Conservation (phyloP, 352 stramenopile genomes). For the Halophytophthora batemanensis region DNA sequence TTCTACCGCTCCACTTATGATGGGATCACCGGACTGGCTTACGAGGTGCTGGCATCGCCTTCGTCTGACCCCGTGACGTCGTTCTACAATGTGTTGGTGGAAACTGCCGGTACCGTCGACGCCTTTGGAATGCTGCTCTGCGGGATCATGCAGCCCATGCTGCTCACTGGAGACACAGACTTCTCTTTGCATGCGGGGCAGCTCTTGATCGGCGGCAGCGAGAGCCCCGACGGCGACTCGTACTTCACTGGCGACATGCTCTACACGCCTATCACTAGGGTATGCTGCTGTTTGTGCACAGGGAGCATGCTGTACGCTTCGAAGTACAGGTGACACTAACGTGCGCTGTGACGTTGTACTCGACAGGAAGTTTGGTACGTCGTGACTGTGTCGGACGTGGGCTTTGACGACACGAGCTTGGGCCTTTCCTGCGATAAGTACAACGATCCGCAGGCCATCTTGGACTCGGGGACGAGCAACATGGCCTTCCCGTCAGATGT, state of each 20-base stretch:
- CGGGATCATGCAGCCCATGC: constrained; percentile 71
- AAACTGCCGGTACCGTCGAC: constrained; percentile 36
- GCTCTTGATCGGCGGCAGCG: constrained; percentile 59
- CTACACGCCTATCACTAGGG: constrained; percentile 72
- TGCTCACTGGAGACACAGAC: constrained; percentile 30
- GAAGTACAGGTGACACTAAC: background rate
- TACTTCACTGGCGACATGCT: constrained; percentile 71
- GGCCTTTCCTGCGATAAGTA: constrained; percentile 60
- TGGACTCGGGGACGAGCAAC: constrained; percentile 84
- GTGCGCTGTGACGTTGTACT: constrained; percentile 2
- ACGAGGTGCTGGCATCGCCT: constrained; percentile 47
- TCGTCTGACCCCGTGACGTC: constrained; percentile 37
- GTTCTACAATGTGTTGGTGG: constrained; percentile 56
- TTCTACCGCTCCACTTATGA: constrained; percentile 79
- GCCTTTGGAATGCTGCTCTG: constrained; percentile 76
- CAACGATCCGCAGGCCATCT: constrained; percentile 75
- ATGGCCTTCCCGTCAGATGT: constrained; percentile 70
- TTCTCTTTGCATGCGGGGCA: constrained; percentile 60
- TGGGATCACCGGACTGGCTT: constrained; percentile 76
- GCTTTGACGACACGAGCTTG: constrained; percentile 56
- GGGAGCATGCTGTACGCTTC: background rate
- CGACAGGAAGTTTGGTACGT: constrained; percentile 78
- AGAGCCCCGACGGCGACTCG: constrained; percentile 46
- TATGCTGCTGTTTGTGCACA: constrained; percentile 2
- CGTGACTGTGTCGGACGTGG: constrained; percentile 72